These are phyloP conservation scores for Desmodesmus armatus DNA, from an alignment of 139 green algal species.

Conservation along the genomic window DNA sequence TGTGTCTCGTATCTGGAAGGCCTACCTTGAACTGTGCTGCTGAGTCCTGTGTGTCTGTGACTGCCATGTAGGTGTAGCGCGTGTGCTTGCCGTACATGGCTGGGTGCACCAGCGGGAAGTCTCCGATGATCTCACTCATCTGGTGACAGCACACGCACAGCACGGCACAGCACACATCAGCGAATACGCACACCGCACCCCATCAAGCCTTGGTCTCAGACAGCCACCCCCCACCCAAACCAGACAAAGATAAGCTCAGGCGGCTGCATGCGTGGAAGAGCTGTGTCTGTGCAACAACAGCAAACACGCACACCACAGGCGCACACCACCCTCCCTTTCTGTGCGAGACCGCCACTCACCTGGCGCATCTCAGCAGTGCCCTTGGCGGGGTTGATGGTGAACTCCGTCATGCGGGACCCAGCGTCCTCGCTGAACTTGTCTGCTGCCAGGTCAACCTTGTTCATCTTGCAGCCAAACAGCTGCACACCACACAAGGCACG, in stretches of 20 bases:
- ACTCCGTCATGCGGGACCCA: slow-evolving; percentile 36
- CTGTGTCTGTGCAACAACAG: background rate
- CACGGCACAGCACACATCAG: no score
- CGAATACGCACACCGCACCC: no score
- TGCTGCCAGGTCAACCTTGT: slow-evolving; percentile 19
- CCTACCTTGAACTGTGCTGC: slow-evolving; percentile 38
- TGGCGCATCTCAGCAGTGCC: slow-evolving; percentile 1
- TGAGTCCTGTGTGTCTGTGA: slow-evolving; percentile 23
- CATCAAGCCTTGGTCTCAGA: no score
- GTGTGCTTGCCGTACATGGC: slow-evolving; percentile 22
- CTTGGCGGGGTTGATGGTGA: slow-evolving; percentile 26
- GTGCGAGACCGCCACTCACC: slow-evolving; percentile 1
- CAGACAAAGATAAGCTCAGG: no score
- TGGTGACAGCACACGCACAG: no score
- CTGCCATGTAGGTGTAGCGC: slow-evolving; percentile 33
- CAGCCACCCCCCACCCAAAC: no score
- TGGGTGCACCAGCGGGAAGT: slow-evolving; percentile 42
- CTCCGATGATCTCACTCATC: slow-evolving; percentile 32
- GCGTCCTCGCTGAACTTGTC: slow-evolving; percentile 41
- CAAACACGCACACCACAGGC: background rate
- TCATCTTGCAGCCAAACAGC: slow-evolving; percentile 28
- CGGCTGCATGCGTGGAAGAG: background rate
- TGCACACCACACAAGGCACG: no score
- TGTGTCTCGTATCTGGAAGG: background rate
- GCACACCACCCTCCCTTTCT: no score